Base-by-base conservation (phyloP, 495 filamentous ascomycete species). In the Aspergillus ostianus region DNA sequence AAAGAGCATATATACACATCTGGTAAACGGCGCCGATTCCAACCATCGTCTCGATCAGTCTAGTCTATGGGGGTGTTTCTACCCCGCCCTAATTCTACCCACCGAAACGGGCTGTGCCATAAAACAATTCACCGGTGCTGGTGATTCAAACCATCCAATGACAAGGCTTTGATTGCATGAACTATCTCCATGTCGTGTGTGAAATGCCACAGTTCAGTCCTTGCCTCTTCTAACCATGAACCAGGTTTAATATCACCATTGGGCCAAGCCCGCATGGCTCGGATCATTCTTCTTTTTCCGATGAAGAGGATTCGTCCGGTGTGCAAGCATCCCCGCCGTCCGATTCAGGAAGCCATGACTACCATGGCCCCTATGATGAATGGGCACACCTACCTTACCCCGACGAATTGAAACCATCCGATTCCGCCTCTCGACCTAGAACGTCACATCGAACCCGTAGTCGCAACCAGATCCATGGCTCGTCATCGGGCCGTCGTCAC, bases 361-460 rank as follows among this genome's bases (percentile, higher is more conserved):
- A 74, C 66, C 68, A 71, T 44, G 74, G 82, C 49, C 70, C 61
- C 23, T 80, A 85, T 29, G 80, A 76, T 57, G 81, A 85, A 64
- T 84, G 83, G 68, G 77, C 79, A 59, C 67, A 76, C 56, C 59
- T 79, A 55, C 53, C 76, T 57, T 81, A 81, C 61, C 78, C 77
- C 58, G 87, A 87, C 67, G 90, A 93, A 64, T 74, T 94, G 64
- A 86, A 88, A 53, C 88, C 90, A 21, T 89, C 87, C 41, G 91
- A 95, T 77, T 93, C 90, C n/a, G 90, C 90, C 27, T 93, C 86
- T 62, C 78, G 84, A 59, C 81, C 84, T 58, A 80, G 82, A 52
- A 82, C 81, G 49, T 77, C 79, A 21, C 74, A 78, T 62, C 80
- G 74, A 52, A 73, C 65, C 10, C 67, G 64, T 26, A 66, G 53